These are phyloP conservation scores for Ceratocystis alfenasii DNA, from an alignment of 2,329 filamentous ascomycete genomes.

Conservation along the genomic window DNA sequence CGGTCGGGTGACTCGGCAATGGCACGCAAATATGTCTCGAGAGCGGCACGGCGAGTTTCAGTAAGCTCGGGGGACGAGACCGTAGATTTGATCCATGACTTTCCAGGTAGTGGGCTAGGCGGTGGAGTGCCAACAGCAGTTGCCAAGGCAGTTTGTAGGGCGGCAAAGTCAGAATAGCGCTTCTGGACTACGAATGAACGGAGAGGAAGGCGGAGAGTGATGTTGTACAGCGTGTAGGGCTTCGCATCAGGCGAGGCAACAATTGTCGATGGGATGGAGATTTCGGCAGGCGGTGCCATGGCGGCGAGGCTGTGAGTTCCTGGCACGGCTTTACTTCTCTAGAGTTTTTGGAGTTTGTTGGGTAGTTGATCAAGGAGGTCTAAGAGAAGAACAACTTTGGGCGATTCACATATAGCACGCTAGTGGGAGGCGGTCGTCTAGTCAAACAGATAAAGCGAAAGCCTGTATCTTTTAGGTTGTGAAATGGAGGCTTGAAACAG, in stretches of 20 bases:
- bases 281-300: conserved; percentile 55
- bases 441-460: background rate
- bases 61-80: conserved; percentile 57
- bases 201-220: conserved; percentile 63
- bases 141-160: conserved; percentile 52
- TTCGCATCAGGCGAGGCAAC: conserved; percentile 45
- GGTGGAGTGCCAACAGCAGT: conserved; percentile 50
- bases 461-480: background rate
- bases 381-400: background rate
- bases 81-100: conserved; percentile 67
- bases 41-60: conserved; percentile 52
- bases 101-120: conserved; percentile 55
- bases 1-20: conserved; percentile 64
- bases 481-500: background rate
- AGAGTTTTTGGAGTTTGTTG: background rate
- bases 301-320: conserved; percentile 20
- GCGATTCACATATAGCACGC: background rate
- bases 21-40: conserved; percentile 60
- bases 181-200: conserved; percentile 65
- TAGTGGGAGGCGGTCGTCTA: background rate
- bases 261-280: conserved; percentile 56
- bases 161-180: conserved; percentile 68
- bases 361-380: background rate
- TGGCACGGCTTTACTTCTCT: background rate
- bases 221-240: conserved; percentile 66